These are phyloP conservation scores for Nicotiana paniculata DNA, from an alignment of 257 asterid species.

Conservation along the genomic window DNA sequence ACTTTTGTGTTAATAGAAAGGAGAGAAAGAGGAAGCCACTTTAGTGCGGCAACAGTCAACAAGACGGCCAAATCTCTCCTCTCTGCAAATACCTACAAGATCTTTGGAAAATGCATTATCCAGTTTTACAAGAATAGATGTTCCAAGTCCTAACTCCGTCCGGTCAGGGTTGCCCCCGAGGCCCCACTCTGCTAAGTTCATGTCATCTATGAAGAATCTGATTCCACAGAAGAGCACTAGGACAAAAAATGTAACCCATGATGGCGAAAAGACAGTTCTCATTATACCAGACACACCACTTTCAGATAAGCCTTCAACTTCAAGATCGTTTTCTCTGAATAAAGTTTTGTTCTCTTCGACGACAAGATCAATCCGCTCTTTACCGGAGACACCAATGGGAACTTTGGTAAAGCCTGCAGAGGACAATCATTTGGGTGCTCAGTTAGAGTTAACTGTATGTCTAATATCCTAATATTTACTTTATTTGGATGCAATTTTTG, in stretches of 20 bases:
- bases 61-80: constrained; percentile 62
- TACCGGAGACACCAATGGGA: constrained; percentile 73
- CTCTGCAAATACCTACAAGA: constrained; percentile 71
- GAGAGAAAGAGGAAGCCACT: constrained; percentile 59
- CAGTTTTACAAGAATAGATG: constrained; percentile 51
- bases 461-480: constrained; percentile 7
- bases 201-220: constrained; percentile 70
- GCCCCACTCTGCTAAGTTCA: constrained; percentile 68
- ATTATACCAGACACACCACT: constrained; percentile 58
- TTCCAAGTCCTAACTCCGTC: constrained; percentile 63
- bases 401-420: constrained; percentile 33
- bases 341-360: constrained; percentile 65
- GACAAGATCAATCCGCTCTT: constrained; percentile 55
- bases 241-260: constrained; percentile 48
- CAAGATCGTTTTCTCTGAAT: constrained; percentile 88
- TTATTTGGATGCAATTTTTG: background rate
- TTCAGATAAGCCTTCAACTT: constrained; percentile 78
- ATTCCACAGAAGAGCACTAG: constrained; percentile 74
- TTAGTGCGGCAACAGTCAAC: constrained; percentile 44
- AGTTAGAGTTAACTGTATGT: constrained; percentile 43
- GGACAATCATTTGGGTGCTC: constrained; percentile 35
- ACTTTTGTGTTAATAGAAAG: constrained; percentile 30
- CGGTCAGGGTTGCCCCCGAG: constrained; percentile 85
- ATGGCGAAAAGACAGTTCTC: constrained; percentile 74
- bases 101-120: constrained; percentile 51